These are phyloP conservation scores for Melaleuca quinquenervia DNA, from an alignment of 345 rosid species.

Conservation along the genomic window DNA sequence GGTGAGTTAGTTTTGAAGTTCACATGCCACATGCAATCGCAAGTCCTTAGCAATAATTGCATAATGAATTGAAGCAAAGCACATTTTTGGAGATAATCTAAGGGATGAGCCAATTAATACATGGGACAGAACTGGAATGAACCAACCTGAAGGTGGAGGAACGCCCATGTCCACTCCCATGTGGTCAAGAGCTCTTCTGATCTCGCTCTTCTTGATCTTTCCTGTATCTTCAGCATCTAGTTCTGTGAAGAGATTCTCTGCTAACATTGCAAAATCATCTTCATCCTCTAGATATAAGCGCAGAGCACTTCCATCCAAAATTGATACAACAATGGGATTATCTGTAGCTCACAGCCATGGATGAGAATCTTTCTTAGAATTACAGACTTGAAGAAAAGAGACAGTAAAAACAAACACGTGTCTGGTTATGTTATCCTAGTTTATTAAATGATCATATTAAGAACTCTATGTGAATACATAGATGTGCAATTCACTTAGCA, in stretches of 20 bases:
- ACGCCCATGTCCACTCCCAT: constrained; percentile 91
- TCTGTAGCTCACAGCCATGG: constrained; percentile 14
- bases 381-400: background rate
- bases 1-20: background rate
- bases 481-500: background rate
- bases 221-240: constrained; percentile 76
- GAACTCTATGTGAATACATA: background rate
- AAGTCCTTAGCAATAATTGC: background rate
- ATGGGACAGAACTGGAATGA: background rate
- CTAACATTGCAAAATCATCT: constrained; percentile 92
- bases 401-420: background rate
- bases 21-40: background rate
- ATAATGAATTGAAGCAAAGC: too few relatives aligned
- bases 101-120: background rate
- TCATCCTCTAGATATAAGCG: constrained; percentile 63
- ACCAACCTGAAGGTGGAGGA: constrained; percentile 71
- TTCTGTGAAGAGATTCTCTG: constrained; percentile 81
- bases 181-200: constrained; percentile 44
- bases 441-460: background rate
- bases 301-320: constrained; percentile 62
- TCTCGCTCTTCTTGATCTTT: constrained; percentile 54
- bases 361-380: background rate
- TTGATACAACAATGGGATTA: constrained; percentile 50
- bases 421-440: background rate
- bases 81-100: background rate